Percentiles rank a stretch among this genome's conserved stretches.
Evolutionary conservation across 345 rosid species (phyloP).

Genomic region (Eucalyptus globulus): DNA sequence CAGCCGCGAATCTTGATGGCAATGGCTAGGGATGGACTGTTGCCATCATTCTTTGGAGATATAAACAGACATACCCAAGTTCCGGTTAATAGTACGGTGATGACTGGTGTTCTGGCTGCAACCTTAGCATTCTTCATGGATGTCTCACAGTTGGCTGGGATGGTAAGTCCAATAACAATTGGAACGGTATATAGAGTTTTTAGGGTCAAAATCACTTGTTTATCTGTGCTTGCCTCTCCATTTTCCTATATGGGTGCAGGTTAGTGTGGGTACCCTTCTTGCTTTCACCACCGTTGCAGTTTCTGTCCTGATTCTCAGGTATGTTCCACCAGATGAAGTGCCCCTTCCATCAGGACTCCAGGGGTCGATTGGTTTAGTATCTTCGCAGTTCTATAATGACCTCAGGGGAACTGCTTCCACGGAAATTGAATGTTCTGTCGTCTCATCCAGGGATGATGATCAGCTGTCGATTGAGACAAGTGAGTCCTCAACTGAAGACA

Average conservation of each 20-base stretch:
- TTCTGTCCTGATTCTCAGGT: slow-evolving; percentile 85
- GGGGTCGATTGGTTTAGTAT: slow-evolving; percentile 43
- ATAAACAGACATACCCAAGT: slow-evolving; percentile 58
- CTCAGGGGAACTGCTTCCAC: slow-evolving; percentile 4
- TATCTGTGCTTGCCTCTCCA: background rate
- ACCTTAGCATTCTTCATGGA: slow-evolving; percentile 66
- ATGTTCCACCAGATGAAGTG: slow-evolving; percentile 89
- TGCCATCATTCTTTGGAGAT: slow-evolving; percentile 73
- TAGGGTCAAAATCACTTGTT: background rate
- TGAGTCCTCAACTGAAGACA: slow-evolving; percentile 16
- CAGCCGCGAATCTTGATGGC: slow-evolving; percentile 93
- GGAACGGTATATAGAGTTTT: background rate
- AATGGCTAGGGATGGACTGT: slow-evolving; percentile 91
- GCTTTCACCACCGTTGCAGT: slow-evolving; percentile 92
- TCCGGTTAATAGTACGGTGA: slow-evolving; percentile 70
- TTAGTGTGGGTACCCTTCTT: slow-evolving; percentile 93
- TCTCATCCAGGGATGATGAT: slow-evolving; percentile 18
- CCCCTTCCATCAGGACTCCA: slow-evolving; percentile 73
- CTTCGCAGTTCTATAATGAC: slow-evolving; percentile 7
- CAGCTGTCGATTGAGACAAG: slow-evolving; percentile 24
- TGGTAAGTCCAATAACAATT: slow-evolving; percentile 29
- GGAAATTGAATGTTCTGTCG: background rate
- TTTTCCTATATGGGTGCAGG: slow-evolving; percentile 31
- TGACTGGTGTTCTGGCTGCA: slow-evolving; percentile 67
- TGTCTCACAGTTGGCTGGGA: slow-evolving; percentile 78